Conservation (phyloP, 768 basidiomycete genomes). For the Hygrocybe coccinea region DNA sequence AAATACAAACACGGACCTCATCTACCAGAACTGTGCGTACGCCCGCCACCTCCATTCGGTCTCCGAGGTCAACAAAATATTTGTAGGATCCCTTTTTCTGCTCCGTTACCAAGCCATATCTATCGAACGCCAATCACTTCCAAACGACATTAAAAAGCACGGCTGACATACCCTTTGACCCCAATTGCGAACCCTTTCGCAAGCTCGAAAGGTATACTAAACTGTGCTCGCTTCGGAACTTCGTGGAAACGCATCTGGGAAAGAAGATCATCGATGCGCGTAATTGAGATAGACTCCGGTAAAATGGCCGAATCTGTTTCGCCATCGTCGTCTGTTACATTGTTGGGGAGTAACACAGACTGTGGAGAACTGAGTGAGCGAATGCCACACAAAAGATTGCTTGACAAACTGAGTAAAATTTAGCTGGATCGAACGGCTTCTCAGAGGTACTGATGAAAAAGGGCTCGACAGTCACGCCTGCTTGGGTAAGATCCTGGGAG, state of each 20-base stretch:
- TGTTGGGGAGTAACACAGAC: conserved; percentile 57
- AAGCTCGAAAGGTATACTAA: conserved; percentile 76
- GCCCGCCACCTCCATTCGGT: conserved; percentile 70
- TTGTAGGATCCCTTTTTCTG: conserved; percentile 80
- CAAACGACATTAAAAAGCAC: background rate
- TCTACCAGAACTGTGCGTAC: conserved; percentile 72
- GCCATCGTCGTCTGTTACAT: conserved; percentile 51
- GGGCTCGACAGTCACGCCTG: conserved; percentile 75
- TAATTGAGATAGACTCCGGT: conserved; percentile 67
- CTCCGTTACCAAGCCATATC: conserved; percentile 84
- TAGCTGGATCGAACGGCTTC: conserved; percentile 63
- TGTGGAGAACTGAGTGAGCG: conserved; percentile 21
- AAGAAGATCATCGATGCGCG: conserved; percentile 72
- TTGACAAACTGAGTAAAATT: conserved; percentile 70
- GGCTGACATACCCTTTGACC: conserved; percentile 62
- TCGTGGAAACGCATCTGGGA: conserved; percentile 79
- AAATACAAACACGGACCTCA: conserved; percentile 44
- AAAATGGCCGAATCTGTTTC: conserved; percentile 43
- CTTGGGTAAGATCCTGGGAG: conserved; percentile 75
- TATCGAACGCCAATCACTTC: conserved; percentile 26
- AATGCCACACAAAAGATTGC: background rate
- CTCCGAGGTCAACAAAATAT: conserved; percentile 77
- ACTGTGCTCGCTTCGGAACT: conserved; percentile 76
- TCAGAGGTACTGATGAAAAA: conserved; percentile 79
- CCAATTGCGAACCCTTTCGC: conserved; percentile 72